Conservation (phyloP, 2,329 filamentous ascomycete species). For the Ophiocordyceps camponoti-floridani region DNA sequence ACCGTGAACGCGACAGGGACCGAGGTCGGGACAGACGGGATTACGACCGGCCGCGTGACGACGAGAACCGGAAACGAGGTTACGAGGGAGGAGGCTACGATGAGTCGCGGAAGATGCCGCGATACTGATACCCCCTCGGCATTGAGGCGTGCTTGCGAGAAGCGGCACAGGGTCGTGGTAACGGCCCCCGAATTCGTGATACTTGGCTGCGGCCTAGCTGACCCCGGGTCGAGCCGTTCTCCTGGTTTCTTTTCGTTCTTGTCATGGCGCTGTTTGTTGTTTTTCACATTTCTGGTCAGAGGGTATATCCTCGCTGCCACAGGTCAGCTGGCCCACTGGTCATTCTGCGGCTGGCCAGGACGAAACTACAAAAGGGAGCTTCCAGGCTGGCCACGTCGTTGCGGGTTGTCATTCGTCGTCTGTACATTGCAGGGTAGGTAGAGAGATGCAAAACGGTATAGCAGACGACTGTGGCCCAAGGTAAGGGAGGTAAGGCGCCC, state of each 20-base stretch:
- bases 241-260: neutral
- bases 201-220: neutral
- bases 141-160: neutral
- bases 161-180: neutral
- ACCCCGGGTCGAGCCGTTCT: neutral
- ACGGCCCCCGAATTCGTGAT: neutral
- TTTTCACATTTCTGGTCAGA: neutral
- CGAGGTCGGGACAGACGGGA: slow-evolving; percentile 9
- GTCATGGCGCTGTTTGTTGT: neutral
- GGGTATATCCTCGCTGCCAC: neutral
- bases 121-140: slow-evolving; percentile 28
- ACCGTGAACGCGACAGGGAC: slow-evolving; percentile 22
- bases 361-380: neutral
- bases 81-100: slow-evolving; percentile 70
- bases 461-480: slow-evolving; percentile 9
- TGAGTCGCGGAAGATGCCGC: slow-evolving; percentile 50
- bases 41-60: slow-evolving; percentile 37
- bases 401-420: neutral
- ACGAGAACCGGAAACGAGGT: slow-evolving; percentile 45
- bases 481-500: slow-evolving; percentile 36
- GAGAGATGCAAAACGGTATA: neutral
- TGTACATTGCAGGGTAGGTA: slow-evolving; percentile 4
- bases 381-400: slow-evolving; percentile 1
- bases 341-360: neutral
- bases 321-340: neutral